Base-by-base conservation (phyloP, 768 basidiomycete species). In the Mycena indigotica region DNA sequence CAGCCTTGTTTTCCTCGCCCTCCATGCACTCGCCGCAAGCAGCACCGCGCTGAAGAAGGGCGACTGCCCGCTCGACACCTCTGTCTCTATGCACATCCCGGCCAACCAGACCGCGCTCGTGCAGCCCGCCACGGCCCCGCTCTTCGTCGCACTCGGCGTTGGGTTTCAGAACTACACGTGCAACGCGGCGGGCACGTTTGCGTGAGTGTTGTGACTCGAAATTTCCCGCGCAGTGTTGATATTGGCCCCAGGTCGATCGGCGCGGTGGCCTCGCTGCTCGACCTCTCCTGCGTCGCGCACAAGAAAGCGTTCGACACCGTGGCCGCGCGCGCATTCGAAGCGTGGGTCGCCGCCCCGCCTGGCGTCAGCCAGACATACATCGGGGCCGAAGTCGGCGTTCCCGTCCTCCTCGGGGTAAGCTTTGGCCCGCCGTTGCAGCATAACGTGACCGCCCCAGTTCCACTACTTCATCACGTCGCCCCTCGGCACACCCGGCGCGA, bases 381-480 rank as follows among this genome's bases (percentile, higher is more conserved):
- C 19, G 50, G 68, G 13, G 24, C 28, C 21, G 19, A 8, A 15
- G 52, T 54, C 38, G 28, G 19, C 15, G 41, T 46, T 8, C 53
- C 49, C 4, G 25, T 19, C 5, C 25, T 54, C 13, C 44, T 59
- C 23, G 57, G 57, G 15, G 57, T 24, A 21, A 50, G 30, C 23
- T 35, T 23, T 3, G 5, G 17, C 54, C 29, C 8, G 4, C 57
- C 45, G 35, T 28, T 64, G 66, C 30, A n/a, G n/a, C n/a, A n/a
- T n/a, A n/a, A n/a, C n/a, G 15, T 50, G 5, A 23, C 23, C 17
- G 16, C 8, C 29, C 21, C 29, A 61, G 55, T 56, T 75, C 53
- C 75, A 81, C 55, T 79, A 75, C 70, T 82, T 79, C 62, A 70
- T 77, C 41, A 67, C 65, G 2, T 72, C 73, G 60, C 62, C 75